Evolutionary conservation across 352 stramenopile genomes (phyloP).

Genomic region (Phytophthora agathidicida): DNA sequence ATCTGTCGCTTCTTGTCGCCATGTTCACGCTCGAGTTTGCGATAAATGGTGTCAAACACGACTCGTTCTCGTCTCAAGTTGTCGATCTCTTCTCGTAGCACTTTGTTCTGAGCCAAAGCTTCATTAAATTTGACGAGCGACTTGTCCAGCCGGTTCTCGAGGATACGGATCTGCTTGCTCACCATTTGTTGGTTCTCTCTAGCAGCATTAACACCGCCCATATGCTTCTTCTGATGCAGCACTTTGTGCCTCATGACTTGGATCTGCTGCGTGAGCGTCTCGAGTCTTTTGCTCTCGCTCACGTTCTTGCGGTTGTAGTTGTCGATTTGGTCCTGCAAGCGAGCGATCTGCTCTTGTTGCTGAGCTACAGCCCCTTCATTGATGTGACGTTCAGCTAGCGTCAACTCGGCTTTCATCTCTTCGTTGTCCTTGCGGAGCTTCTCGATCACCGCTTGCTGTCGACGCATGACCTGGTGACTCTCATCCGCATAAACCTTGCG

Average conservation of each 20-base stretch:
- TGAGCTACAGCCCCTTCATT: slow-evolving; percentile 83
- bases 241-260: slow-evolving; percentile 88
- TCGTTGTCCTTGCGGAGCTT: slow-evolving; percentile 90
- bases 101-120: slow-evolving; percentile 93
- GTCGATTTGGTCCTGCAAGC: slow-evolving; percentile 91
- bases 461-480: slow-evolving; percentile 93
- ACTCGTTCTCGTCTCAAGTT: slow-evolving; percentile 93
- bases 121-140: slow-evolving; percentile 98
- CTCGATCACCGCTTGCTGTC: slow-evolving; percentile 93
- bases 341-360: slow-evolving; percentile 82
- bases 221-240: slow-evolving; percentile 92
- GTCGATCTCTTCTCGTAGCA: slow-evolving; percentile 93
- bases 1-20: slow-evolving; percentile 96
- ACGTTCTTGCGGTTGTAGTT: slow-evolving; percentile 87
- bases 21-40: slow-evolving; percentile 91
- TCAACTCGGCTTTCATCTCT: slow-evolving; percentile 90
- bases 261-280: slow-evolving; percentile 90
- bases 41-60: slow-evolving; percentile 96
- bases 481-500: slow-evolving; percentile 94
- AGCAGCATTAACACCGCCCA: slow-evolving; percentile 96
- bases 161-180: slow-evolving; percentile 95
- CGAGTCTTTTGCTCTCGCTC: slow-evolving; percentile 82
- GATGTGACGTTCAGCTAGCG: slow-evolving; percentile 87
- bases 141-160: slow-evolving; percentile 98
- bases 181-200: slow-evolving; percentile 96